These are phyloP conservation scores for Trichophyton verrucosum DNA, from an alignment of 2,329 filamentous ascomycete species.

Conservation along the genomic window DNA sequence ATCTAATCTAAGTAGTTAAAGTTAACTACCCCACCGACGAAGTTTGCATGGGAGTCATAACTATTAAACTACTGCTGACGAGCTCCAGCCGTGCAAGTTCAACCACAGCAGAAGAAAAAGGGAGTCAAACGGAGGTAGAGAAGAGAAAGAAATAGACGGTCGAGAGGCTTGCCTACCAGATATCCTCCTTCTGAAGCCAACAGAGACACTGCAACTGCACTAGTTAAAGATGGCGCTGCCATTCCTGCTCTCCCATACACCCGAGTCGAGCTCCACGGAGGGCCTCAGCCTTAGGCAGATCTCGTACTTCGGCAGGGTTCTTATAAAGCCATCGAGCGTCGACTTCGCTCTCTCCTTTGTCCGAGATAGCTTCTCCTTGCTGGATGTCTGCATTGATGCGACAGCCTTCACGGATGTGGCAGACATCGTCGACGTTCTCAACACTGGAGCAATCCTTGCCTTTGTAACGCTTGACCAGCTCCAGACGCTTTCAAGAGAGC, in stretches of 20 bases:
- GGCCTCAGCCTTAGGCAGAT: constrained; percentile 44
- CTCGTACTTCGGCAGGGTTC: constrained; percentile 47
- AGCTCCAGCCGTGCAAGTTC: background rate
- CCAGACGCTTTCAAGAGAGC: constrained; percentile 38
- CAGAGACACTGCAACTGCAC: constrained; percentile 2
- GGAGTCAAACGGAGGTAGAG: background rate
- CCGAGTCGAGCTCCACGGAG: constrained; percentile 22
- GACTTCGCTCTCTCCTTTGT: constrained; percentile 40
- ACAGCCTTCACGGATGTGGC: constrained; percentile 55
- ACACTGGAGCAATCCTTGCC: constrained; percentile 71
- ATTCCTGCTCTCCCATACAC: constrained; percentile 26
- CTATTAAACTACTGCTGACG: too few relatives aligned
- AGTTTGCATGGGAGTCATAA: background rate
- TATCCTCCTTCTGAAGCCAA: background rate
- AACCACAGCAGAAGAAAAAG: background rate
- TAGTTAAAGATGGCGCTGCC: constrained; percentile 29
- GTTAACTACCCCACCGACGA: background rate
- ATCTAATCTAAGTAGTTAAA: too few relatives aligned
- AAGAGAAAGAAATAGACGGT: background rate
- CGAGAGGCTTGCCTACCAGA: background rate
- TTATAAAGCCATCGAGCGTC: constrained; percentile 38
- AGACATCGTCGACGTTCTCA: constrained; percentile 67
- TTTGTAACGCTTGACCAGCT: constrained; percentile 66
- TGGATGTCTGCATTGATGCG: constrained; percentile 63
- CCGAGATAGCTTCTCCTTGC: constrained; percentile 42